Evolutionary conservation across 2,329 filamentous ascomycete genomes (phyloP).

Genomic region (Nakataea oryzae): DNA sequence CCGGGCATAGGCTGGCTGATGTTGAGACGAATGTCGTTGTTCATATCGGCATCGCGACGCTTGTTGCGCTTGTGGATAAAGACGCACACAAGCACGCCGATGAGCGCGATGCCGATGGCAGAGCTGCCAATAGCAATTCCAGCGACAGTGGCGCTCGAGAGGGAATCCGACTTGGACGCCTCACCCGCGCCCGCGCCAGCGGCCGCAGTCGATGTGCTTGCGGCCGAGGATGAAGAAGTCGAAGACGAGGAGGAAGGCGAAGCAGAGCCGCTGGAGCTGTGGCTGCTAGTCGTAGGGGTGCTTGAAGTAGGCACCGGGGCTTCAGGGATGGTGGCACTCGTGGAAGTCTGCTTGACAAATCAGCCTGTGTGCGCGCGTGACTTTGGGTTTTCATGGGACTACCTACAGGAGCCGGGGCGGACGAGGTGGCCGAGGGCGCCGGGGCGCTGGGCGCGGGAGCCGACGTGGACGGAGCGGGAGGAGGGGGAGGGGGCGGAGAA

Average conservation of each 20-base stretch:
- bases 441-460: neutral
- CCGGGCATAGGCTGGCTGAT: constrained; percentile 42
- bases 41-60: neutral
- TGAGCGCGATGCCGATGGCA: constrained; percentile 1
- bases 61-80: constrained; percentile 9
- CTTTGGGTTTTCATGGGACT: neutral
- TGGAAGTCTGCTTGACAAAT: neutral
- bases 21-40: constrained; percentile 15
- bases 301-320: neutral
- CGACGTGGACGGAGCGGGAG: neutral
- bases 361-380: neutral
- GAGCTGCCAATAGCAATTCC: constrained; percentile 4
- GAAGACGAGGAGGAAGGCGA: neutral
- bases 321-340: neutral
- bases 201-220: neutral
- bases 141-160: neutral
- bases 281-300: neutral
- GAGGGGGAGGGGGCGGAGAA: neutral
- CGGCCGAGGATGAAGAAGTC: neutral
- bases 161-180: neutral
- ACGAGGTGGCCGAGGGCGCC: neutral
- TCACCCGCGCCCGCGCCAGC: neutral
- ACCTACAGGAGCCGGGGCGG: neutral
- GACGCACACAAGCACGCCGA: constrained; percentile 2
- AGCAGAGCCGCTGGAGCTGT: neutral